Percentiles rank a stretch among this genome's conserved stretches.
These are phyloP conservation scores for Avena sativa DNA, from an alignment of 176 grass and related monocot species.

Conservation along the genomic window DNA sequence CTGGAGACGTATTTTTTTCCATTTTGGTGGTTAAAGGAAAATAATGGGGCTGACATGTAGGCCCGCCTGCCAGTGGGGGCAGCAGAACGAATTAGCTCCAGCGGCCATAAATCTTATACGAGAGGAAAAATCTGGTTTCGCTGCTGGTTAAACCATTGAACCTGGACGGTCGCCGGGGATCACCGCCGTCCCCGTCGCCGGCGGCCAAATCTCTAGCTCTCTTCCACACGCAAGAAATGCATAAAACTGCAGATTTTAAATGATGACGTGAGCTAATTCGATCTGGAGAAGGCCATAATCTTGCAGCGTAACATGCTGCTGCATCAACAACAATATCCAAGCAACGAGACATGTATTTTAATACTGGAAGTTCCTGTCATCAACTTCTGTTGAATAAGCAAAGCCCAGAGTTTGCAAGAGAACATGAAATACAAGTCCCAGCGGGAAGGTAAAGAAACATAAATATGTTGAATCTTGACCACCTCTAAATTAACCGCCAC, in stretches of 20 bases:
- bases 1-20: background rate
- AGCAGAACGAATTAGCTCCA: background rate
- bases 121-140: background rate
- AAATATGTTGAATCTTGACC: slow-evolving; percentile 73
- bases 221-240: background rate
- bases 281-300: background rate
- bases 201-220: too few relatives aligned
- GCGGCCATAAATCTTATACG: background rate
- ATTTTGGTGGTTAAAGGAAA: background rate
- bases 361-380: slow-evolving; percentile 35
- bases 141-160: background rate
- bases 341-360: background rate
- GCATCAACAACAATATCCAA: background rate
- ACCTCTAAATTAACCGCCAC: slow-evolving; percentile 64
- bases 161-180: background rate
- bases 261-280: background rate
- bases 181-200: too few relatives aligned
- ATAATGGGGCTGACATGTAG: background rate
- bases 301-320: background rate
- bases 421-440: slow-evolving; percentile 42
- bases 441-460: slow-evolving; percentile 60
- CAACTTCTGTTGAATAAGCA: slow-evolving; percentile 59
- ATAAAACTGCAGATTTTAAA: background rate
- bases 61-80: background rate
- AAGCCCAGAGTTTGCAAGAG: slow-evolving; percentile 30